Evolutionary conservation across 768 basidiomycete species (phyloP).

Genomic region (Mrakia hoshinonis): DNA sequence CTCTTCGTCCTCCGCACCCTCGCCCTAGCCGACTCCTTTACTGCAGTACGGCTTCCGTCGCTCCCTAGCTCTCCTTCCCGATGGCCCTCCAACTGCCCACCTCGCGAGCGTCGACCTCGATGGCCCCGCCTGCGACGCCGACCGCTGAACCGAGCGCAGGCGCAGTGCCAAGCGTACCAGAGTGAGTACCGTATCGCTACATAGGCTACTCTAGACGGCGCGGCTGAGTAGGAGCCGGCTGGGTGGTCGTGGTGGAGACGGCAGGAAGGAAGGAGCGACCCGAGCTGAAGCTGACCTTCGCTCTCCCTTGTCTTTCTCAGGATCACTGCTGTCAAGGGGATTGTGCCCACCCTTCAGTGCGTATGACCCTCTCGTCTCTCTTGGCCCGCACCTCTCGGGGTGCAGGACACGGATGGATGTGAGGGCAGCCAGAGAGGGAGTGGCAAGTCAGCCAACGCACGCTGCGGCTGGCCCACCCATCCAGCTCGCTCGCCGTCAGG

Average conservation of each 20-base stretch:
- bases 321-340: constrained; percentile 92
- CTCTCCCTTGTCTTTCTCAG: neutral
- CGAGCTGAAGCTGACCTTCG: neutral
- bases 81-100: constrained; percentile 17
- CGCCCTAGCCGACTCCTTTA: constrained; percentile 7
- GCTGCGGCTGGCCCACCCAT: neutral
- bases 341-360: constrained; percentile 91
- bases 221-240: neutral
- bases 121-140: constrained; percentile 19
- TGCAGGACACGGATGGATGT: too few species aligned
- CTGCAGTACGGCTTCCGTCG: constrained; percentile 9
- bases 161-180: constrained; percentile 17
- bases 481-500: neutral
- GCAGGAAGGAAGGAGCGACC: neutral
- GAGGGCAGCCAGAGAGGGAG: neutral
- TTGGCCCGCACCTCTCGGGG: neutral
- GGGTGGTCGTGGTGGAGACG: neutral
- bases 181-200: constrained; percentile 15
- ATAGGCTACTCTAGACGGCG: too few species aligned
- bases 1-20: neutral
- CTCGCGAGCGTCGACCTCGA: neutral
- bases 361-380: constrained; percentile 33
- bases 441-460: neutral
- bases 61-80: neutral
- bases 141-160: constrained; percentile 14